Conservation (phyloP, 768 basidiomycete species). For the Russula abietina region DNA sequence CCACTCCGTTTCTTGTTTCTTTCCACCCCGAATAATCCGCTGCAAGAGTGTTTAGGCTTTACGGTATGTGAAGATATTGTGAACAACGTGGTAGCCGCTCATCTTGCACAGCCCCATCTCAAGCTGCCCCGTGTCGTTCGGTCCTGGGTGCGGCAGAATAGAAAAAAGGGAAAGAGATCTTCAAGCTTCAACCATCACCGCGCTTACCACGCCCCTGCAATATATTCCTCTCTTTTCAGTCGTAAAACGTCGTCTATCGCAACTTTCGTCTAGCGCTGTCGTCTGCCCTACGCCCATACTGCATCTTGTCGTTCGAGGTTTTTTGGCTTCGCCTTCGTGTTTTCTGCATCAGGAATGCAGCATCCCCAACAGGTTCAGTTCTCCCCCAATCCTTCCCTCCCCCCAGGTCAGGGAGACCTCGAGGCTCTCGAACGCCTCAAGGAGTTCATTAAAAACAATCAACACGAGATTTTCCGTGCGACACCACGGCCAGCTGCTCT, state of each 20-base stretch:
- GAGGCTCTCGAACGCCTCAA: conserved; percentile 74
- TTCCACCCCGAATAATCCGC: not conserved
- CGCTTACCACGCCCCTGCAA: conserved; percentile 41
- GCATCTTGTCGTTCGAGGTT: not conserved
- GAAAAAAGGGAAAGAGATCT: conserved; percentile 52
- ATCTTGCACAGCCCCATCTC: conserved; percentile 4
- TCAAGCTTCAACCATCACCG: conserved; percentile 56
- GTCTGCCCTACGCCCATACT: conserved; percentile 25
- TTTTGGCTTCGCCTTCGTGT: conserved; percentile 24
- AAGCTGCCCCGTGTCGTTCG: not conserved
- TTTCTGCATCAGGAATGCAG: conserved; percentile 5
- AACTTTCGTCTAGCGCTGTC: not conserved
- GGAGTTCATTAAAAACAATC: conserved; percentile 59
- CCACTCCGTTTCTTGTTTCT: not conserved
- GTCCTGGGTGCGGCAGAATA: conserved; percentile 52
- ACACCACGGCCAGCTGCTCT: conserved; percentile 60
- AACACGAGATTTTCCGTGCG: conserved; percentile 67
- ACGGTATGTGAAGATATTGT: not conserved
- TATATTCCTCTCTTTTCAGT: not conserved
- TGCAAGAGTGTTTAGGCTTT: not conserved
- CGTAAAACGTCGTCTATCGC: not conserved
- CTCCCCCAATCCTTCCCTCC: conserved; percentile 28
- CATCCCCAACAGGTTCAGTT: conserved; percentile 18
- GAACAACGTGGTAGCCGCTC: not conserved
- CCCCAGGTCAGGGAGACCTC: conserved; percentile 59